Evolutionary conservation across 1,139 yeast species (phyloP).

Genomic region (Protomyces inouyei): DNA sequence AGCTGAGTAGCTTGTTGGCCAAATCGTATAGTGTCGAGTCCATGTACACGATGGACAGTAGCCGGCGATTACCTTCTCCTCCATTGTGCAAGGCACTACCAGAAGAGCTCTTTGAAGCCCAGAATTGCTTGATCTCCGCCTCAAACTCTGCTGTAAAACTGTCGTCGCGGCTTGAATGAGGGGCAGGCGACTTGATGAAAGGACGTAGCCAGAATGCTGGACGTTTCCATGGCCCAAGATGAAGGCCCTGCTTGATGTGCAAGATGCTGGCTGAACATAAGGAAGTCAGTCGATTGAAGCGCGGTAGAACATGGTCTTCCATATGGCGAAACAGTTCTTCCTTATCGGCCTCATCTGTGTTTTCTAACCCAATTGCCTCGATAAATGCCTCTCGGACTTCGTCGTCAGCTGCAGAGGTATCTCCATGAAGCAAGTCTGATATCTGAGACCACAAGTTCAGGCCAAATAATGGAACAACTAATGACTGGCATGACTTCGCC

Average conservation of each 20-base stretch:
- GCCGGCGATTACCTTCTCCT: not conserved
- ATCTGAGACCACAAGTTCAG: slow-evolving; percentile 20
- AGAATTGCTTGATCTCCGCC: slow-evolving; percentile 15
- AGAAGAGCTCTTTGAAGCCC: slow-evolving; percentile 11
- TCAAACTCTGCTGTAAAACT: slow-evolving; percentile 4
- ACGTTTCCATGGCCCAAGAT: slow-evolving; percentile 8
- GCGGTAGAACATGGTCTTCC: slow-evolving; percentile 14
- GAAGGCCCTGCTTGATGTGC: slow-evolving; percentile 20
- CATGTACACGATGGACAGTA: slow-evolving; percentile 3
- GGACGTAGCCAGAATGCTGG: slow-evolving; percentile 11
- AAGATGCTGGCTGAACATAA: slow-evolving; percentile 4
- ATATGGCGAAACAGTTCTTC: not conserved
- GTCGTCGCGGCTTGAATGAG: not conserved
- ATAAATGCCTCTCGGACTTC: not conserved
- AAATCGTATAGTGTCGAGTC: slow-evolving; percentile 10
- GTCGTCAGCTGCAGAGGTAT: not conserved
- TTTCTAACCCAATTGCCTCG: not conserved
- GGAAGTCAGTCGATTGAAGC: slow-evolving; percentile 3
- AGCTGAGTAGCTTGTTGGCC: slow-evolving; percentile 7
- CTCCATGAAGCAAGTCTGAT: not conserved
- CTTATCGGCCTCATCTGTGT: not conserved
- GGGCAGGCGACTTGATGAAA: not conserved
- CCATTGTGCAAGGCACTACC: not conserved
- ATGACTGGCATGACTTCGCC: slow-evolving; percentile 4
- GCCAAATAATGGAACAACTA: slow-evolving; percentile 18